Conservation (phyloP, 1,284 basidiomycete species). For the Ustilago xerochloae region DNA sequence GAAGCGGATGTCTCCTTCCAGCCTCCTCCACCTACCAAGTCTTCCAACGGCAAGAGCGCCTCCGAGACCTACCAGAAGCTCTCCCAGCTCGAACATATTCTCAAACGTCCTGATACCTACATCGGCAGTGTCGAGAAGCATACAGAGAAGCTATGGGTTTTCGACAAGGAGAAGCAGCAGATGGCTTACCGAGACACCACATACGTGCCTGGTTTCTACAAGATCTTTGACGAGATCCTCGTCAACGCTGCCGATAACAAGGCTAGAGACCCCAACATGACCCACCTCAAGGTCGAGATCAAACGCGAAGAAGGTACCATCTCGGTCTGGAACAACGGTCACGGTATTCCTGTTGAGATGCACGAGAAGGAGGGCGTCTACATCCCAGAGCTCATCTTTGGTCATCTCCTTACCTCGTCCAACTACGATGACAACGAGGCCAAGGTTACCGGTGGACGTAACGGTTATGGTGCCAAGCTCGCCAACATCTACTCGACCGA, state of each 20-base stretch:
- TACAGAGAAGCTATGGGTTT: slow-evolving; percentile 67
- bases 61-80: slow-evolving; percentile 96
- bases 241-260: slow-evolving; percentile 99
- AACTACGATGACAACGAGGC: slow-evolving; percentile 99
- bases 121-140: slow-evolving; percentile 74
- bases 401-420: slow-evolving; percentile 91
- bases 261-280: slow-evolving; percentile 71
- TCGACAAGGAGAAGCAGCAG: slow-evolving; percentile 57
- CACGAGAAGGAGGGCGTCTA: slow-evolving; percentile 93
- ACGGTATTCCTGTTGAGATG: slow-evolving; percentile 93
- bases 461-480: slow-evolving; percentile 95
- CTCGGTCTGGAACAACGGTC: slow-evolving; percentile 94
- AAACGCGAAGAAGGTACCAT: slow-evolving; percentile 86
- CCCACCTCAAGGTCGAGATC: slow-evolving; percentile 73
- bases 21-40: slow-evolving; percentile 24
- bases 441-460: slow-evolving; percentile 97
- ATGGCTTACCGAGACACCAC: slow-evolving; percentile 76
- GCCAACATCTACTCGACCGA: slow-evolving; percentile 98
- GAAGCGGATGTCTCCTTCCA: slow-evolving; percentile 43
- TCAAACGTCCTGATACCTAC: slow-evolving; percentile 97
- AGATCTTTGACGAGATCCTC: slow-evolving; percentile 98
- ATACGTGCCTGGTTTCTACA: slow-evolving; percentile 98
- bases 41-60: slow-evolving; percentile 76
- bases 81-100: slow-evolving; percentile 93
- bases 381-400: slow-evolving; percentile 98